phyloP scores from a whole-genome alignment of 2,329 filamentous ascomycete genomes.

The Fusarium dlaminii region DNA sequence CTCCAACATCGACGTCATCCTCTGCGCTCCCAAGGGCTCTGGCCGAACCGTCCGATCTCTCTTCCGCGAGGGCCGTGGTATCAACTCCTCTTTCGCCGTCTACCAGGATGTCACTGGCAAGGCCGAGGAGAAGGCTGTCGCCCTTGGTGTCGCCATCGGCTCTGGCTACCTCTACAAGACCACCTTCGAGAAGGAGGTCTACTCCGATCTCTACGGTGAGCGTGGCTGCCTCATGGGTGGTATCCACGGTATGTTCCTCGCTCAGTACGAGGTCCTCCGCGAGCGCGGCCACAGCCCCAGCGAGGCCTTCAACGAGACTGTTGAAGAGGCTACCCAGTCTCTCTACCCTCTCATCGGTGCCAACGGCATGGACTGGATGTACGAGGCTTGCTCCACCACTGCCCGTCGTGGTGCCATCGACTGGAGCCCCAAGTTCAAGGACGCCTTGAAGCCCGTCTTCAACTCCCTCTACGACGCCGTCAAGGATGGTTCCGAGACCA shows the following conservation, averaged over 20 bases:
- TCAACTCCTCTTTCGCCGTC: conserved; percentile 99
- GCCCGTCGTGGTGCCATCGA: conserved; percentile 98
- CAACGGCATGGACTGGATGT: conserved; percentile 99
- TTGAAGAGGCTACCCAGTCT: conserved; percentile 98
- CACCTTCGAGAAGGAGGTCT: conserved; percentile 99
- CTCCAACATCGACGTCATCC: conserved; percentile 96
- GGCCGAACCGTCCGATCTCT: conserved; percentile 98
- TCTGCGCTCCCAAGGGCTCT: conserved; percentile 98
- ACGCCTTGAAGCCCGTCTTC: conserved; percentile 98
- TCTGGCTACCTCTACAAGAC: conserved; percentile 99
- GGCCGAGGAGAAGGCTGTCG: conserved; percentile 97
- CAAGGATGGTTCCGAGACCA: conserved; percentile 89
- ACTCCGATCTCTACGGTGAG: conserved; percentile 99
- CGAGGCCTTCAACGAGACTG: conserved; percentile 99
- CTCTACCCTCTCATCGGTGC: conserved; percentile 97
- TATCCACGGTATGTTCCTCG: conserved; percentile 99
- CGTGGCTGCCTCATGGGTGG: conserved; percentile 99
- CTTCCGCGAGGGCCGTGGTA: conserved; percentile 98
- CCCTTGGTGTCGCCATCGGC: conserved; percentile 95
- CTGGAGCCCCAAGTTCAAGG: conserved; percentile 98
- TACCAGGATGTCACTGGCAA: conserved; percentile 98
- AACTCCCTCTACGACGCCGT: conserved; percentile 96
- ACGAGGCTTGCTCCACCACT: conserved; percentile 98
- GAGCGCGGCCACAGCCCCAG: conserved; percentile 97
- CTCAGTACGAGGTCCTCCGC: conserved; percentile 99